Evolutionary conservation across 202 grass and related monocot species (phyloP), one percentile per base, ranked within the genome.

Genomic region (Setaria viridis): DNA sequence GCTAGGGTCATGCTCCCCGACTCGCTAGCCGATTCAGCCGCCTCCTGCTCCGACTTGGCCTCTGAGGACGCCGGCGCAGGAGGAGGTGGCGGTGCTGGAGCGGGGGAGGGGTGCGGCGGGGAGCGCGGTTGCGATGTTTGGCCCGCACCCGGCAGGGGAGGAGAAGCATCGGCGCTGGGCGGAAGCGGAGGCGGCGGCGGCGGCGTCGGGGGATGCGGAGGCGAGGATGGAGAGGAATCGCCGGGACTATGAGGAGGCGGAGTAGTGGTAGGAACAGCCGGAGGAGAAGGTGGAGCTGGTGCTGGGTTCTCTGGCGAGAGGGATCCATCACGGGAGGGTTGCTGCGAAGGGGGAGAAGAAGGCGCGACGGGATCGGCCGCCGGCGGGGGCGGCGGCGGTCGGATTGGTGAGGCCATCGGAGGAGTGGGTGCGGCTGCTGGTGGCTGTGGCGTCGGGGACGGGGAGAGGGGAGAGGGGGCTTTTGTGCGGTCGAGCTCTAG

Each of bases 1-100:
- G 84, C 17, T 42, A 87, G 69, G n/a, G 73, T 77, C 80, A 72
- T 84, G 67, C 73, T 88, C 81, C 42, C 90, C 50, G 57, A 84
- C 68, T 83, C 87, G 67, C 41, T 76, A 45, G 74, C 70, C 51
- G 57, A 39, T 30, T 81, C 77, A 15, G 48, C 58, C 75, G 47
- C 85, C 49, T 76, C 66, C 57, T 20, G 46, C 51, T 55, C 82
- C 67, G 76, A 66, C 80, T 60, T 79, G 65, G 83, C 67, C 21
- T 73, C 67, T 62, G 72, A 53, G 63, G 86, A 80, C 32, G 14
- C 77, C 43, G 76, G 30, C 47, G 76, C 72, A 34, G 62, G 56
- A 25, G 80, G 74, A 13, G 43, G 33, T 2, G 42, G 1, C 34
- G 85, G 51, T 45, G 46, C 62, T 15, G 47, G 56, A 53, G 84